Percentiles rank a stretch among this genome's conserved stretches.
Conservation (phyloP, 179 eudicot species). For the Carnegiea gigantea region DNA sequence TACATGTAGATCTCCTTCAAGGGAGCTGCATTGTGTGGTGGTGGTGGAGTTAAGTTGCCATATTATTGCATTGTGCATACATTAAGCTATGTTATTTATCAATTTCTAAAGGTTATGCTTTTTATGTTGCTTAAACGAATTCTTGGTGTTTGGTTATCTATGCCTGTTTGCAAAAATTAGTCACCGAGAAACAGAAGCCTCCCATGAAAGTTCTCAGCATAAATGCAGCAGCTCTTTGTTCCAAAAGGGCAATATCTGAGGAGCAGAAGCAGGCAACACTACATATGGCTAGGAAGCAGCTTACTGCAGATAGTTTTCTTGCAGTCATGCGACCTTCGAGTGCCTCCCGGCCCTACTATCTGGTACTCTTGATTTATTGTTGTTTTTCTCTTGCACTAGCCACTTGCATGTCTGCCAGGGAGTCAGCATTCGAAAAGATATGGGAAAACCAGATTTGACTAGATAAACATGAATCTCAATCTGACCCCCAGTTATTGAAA, state of each 20-base stretch:
- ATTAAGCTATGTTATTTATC: too few relatives aligned
- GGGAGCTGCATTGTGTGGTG: too few relatives aligned
- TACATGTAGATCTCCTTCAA: too few relatives aligned
- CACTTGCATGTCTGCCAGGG: neutral
- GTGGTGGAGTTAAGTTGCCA: too few relatives aligned
- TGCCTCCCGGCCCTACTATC: constrained; percentile 36
- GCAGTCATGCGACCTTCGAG: constrained; percentile 45
- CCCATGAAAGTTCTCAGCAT: constrained; percentile 4
- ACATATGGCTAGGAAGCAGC: constrained; percentile 37
- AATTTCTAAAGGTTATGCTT: too few relatives aligned
- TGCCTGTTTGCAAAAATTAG: constrained; percentile 8
- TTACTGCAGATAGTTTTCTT: constrained; percentile 29
- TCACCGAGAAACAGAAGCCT: constrained; percentile 14
- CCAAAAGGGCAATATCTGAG: constrained; percentile 31
- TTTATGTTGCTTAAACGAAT: too few relatives aligned
- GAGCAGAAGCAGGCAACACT: constrained; percentile 33
- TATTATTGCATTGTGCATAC: too few relatives aligned
- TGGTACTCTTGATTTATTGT: constrained; percentile 30
- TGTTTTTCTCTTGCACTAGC: neutral
- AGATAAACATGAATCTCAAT: too few relatives aligned
- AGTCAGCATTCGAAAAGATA: neutral
- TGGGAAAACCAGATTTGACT: too few relatives aligned
- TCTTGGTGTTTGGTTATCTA: too few relatives aligned
- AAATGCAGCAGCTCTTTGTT: constrained; percentile 17
- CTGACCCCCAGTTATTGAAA: too few relatives aligned